Evolutionary conservation across 441 rosid species (phyloP).

Genomic region (Kokia cookei): DNA sequence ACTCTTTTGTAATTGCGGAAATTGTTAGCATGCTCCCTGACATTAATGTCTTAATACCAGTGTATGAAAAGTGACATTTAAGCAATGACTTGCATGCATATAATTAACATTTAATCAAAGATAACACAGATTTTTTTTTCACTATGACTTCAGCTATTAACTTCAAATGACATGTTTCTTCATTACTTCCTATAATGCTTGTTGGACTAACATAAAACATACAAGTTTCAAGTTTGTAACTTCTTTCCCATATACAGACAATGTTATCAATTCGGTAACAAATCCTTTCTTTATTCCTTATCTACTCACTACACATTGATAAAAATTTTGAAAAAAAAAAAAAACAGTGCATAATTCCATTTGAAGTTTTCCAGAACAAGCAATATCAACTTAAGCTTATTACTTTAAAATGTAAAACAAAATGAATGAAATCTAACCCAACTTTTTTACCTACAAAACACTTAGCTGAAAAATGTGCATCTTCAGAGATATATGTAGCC

Average conservation of each 20-base stretch:
- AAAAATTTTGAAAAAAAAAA: neutral
- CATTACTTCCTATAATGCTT: neutral
- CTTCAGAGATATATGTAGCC: slow-evolving; percentile 38
- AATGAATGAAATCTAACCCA: neutral
- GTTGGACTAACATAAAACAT: neutral
- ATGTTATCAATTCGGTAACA: neutral
- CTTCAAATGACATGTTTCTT: neutral
- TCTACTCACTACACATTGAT: neutral
- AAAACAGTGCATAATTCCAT: neutral
- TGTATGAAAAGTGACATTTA: neutral
- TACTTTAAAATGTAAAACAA: neutral
- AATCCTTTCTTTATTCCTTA: too few species aligned
- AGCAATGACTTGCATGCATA: neutral
- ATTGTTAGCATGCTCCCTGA: neutral
- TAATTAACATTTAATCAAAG: neutral
- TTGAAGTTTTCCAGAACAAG: neutral
- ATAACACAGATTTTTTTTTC: neutral
- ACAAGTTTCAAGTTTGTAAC: neutral
- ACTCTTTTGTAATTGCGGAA: neutral
- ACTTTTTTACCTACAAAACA: slow-evolving; percentile 55
- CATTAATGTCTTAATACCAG: neutral
- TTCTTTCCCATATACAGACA: neutral
- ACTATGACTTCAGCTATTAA: neutral
- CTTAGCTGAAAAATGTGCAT: slow-evolving; percentile 31
- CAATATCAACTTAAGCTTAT: neutral